Percentiles rank a stretch among this genome's conserved stretches.
Conservation (phyloP, 2,329 filamentous ascomycete genomes). For the Calonectria pseudoreteaudii region DNA sequence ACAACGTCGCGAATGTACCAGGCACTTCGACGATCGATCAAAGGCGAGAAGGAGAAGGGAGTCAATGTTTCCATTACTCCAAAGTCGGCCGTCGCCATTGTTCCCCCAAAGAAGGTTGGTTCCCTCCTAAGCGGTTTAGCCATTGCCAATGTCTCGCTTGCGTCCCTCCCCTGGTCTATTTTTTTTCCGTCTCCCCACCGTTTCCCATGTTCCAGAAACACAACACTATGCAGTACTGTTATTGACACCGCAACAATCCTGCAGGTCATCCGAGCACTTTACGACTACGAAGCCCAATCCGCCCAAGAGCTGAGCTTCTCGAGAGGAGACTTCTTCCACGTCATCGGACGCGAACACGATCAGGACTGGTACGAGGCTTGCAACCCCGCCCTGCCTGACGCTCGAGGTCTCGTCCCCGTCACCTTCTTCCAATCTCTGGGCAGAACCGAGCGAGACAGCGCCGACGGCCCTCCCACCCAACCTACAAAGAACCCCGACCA, state of each 20-base stretch:
- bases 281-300: slow-evolving; percentile 86
- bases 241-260: slow-evolving; percentile 32
- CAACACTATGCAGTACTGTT: slow-evolving; percentile 23
- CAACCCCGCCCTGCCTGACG: slow-evolving; percentile 89
- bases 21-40: slow-evolving; percentile 89
- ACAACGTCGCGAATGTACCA: slow-evolving; percentile 62
- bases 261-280: slow-evolving; percentile 96
- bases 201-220: slow-evolving; percentile 26
- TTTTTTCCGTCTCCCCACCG: slow-evolving; percentile 28
- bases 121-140: slow-evolving; percentile 24
- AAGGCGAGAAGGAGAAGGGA: slow-evolving; percentile 84
- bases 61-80: slow-evolving; percentile 79
- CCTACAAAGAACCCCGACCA: slow-evolving; percentile 76
- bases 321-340: slow-evolving; percentile 97
- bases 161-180: slow-evolving; percentile 17
- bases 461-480: slow-evolving; percentile 64
- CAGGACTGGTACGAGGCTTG: slow-evolving; percentile 98
- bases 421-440: slow-evolving; percentile 93
- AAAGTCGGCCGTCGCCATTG: slow-evolving; percentile 88
- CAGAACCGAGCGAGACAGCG: slow-evolving; percentile 91
- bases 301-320: slow-evolving; percentile 88
- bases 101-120: slow-evolving; percentile 91
- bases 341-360: slow-evolving; percentile 95
- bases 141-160: slow-evolving; percentile 34
- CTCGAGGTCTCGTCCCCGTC: slow-evolving; percentile 91